phyloP scores from a whole-genome alignment of 179 eudicot species.

The Camellia oleifera region DNA sequence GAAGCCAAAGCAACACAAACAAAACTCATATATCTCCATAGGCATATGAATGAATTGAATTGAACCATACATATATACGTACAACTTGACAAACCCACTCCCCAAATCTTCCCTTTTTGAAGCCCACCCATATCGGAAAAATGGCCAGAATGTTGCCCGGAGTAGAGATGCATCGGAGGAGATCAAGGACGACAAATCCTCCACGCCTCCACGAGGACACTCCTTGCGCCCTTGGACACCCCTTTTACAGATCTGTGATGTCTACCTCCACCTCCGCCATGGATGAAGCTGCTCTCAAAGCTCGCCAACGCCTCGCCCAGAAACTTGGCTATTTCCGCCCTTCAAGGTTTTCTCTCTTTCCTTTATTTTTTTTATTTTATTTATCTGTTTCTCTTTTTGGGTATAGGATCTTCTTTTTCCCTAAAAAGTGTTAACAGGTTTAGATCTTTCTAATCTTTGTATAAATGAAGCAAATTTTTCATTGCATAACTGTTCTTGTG shows the following conservation, averaged over 20 bases:
- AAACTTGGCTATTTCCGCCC: conserved; percentile 12
- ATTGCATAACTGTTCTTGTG: too few relatives aligned
- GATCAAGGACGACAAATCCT: background rate
- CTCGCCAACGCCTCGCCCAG: conserved; percentile 10
- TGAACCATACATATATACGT: too few relatives aligned
- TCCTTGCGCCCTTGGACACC: background rate
- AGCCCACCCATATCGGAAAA: background rate
- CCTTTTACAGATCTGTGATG: background rate
- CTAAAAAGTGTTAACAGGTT: too few relatives aligned
- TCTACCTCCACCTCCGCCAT: conserved; percentile 5
- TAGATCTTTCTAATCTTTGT: too few relatives aligned
- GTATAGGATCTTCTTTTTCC: too few relatives aligned
- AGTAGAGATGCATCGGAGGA: conserved; percentile 9
- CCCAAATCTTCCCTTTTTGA: too few relatives aligned
- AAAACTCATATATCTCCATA: background rate
- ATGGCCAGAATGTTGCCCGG: conserved; percentile 17
- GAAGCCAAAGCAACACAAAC: background rate
- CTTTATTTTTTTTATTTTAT: background rate
- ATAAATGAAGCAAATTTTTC: too few relatives aligned
- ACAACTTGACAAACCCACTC: too few relatives aligned
- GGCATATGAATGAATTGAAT: too few relatives aligned
- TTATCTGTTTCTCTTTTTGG: too few relatives aligned
- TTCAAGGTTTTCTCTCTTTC: conserved; percentile 1
- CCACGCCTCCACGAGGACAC: background rate
- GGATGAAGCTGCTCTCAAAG: conserved; percentile 16